Conservation (phyloP, 2,329 filamentous ascomycete species). For the Amylocarpus encephaloides region DNA sequence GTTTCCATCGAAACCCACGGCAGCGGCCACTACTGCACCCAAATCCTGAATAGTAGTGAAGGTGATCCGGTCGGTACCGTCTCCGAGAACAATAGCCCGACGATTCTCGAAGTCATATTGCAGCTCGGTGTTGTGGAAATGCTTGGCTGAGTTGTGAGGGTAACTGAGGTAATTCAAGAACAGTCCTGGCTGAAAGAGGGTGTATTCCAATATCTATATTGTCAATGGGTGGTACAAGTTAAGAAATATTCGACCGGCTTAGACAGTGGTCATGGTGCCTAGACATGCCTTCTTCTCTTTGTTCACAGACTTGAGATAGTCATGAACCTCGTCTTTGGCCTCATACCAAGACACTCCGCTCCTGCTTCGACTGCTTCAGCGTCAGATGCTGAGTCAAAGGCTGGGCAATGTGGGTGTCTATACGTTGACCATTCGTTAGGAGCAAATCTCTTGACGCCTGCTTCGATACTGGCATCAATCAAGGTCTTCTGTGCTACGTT, state of each 20-base stretch:
- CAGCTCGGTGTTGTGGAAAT: slow-evolving; percentile 31
- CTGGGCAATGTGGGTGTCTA: slow-evolving; percentile 1
- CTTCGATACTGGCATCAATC: slow-evolving; percentile 32
- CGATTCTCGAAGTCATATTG: slow-evolving; percentile 34
- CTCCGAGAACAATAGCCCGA: slow-evolving; percentile 30
- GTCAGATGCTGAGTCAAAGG: background rate
- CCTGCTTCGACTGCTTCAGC: slow-evolving; percentile 6
- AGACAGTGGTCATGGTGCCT: background rate
- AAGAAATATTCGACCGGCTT: too few species aligned
- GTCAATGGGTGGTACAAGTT: background rate
- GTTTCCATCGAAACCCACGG: slow-evolving; percentile 35
- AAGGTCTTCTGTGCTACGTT: slow-evolving; percentile 29
- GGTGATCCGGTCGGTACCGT: slow-evolving; percentile 27
- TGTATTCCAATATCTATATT: slow-evolving; percentile 39
- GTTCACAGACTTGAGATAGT: slow-evolving; percentile 37
- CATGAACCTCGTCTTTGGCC: slow-evolving; percentile 36
- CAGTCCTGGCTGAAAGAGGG: slow-evolving; percentile 40
- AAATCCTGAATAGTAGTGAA: slow-evolving; percentile 34
- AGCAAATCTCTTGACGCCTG: slow-evolving; percentile 33
- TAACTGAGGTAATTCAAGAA: slow-evolving; percentile 42
- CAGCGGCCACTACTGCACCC: slow-evolving; percentile 31
- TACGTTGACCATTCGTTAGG: slow-evolving; percentile 35
- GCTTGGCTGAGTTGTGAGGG: slow-evolving; percentile 35
- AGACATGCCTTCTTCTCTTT: slow-evolving; percentile 32
- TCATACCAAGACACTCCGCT: slow-evolving; percentile 31